Conservation (phyloP, 495 filamentous ascomycete species). For the Penicillium herquei region DNA sequence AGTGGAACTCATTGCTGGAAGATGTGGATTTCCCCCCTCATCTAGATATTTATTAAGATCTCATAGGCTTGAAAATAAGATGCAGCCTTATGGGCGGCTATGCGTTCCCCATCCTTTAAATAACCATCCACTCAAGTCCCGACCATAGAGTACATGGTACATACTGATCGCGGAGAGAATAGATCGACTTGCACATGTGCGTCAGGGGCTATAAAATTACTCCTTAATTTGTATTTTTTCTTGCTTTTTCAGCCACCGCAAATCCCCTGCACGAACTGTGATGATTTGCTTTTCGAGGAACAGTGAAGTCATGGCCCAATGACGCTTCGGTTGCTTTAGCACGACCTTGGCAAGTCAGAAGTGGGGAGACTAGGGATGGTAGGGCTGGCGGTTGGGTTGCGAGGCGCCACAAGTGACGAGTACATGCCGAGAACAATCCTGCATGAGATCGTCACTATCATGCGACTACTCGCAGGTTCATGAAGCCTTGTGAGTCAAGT, state of each 20-base stretch:
- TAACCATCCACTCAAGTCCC: not conserved
- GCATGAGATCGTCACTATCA: conserved; percentile 4
- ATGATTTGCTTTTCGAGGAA: not conserved
- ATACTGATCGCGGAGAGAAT: not conserved
- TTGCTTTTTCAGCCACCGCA: conserved; percentile 4
- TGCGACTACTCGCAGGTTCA: not conserved
- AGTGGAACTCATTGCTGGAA: conserved; percentile 27
- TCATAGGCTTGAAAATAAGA: not conserved
- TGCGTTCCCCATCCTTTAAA: not conserved
- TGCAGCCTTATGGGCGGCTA: not conserved
- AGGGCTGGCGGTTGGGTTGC: conserved; percentile 24
- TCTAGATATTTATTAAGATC: conserved; percentile 8
- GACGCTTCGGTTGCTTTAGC: conserved; percentile 5
- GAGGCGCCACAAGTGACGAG: conserved; percentile 5
- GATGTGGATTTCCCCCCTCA: conserved; percentile 19
- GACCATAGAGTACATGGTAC: not conserved
- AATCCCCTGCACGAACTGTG: not conserved
- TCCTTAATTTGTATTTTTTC: not conserved
- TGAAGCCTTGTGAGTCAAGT: not conserved
- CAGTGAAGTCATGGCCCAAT: conserved; percentile 24
- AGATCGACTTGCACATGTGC: not conserved
- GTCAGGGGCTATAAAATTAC: not conserved
- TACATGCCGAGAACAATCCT: not conserved
- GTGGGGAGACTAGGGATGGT: conserved; percentile 14
- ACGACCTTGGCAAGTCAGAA: conserved; percentile 14